phyloP scores from a whole-genome alignment of 2,329 filamentous ascomycete genomes.

The Balansia obtecta region DNA sequence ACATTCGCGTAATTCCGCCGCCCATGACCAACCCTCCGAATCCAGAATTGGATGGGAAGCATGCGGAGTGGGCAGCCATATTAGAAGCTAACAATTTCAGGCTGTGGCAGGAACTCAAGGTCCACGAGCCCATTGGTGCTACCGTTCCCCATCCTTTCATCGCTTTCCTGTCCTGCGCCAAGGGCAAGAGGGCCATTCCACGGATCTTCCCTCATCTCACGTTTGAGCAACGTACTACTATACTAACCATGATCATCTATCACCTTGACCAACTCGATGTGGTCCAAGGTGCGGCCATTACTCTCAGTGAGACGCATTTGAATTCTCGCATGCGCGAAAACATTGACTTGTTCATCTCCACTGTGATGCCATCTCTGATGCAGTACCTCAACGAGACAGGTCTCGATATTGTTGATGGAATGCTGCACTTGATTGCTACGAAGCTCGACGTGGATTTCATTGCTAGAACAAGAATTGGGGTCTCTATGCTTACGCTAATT shows the following conservation, averaged over 20 bases:
- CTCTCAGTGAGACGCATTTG: conserved; percentile 57
- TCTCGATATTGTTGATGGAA: conserved; percentile 79
- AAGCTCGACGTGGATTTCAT: conserved; percentile 76
- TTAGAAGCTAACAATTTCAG: conserved; percentile 61
- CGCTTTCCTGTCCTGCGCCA: conserved; percentile 83
- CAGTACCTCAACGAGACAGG: conserved; percentile 84
- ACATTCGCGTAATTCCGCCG: conserved; percentile 66
- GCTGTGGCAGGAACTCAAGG: conserved; percentile 79
- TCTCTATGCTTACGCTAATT: conserved; percentile 85
- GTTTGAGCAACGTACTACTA: conserved; percentile 84
- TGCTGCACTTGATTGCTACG: conserved; percentile 74
- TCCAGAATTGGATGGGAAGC: conserved; percentile 55
- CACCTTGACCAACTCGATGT: conserved; percentile 90
- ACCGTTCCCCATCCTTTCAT: conserved; percentile 86
- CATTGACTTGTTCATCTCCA: conserved; percentile 77
- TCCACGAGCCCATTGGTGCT: conserved; percentile 77
- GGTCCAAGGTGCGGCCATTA: conserved; percentile 66
- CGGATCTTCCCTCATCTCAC: conserved; percentile 90
- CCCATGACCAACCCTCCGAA: conserved; percentile 44
- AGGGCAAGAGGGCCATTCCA: conserved; percentile 92
- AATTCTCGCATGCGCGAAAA: conserved; percentile 74
- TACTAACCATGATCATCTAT: conserved; percentile 89
- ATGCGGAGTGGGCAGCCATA: conserved; percentile 56
- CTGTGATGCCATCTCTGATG: conserved; percentile 83
- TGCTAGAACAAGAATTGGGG: conserved; percentile 74